phyloP scores from a whole-genome alignment of 2,329 filamentous ascomycete genomes.

The Exophiala lecanii-corni region DNA sequence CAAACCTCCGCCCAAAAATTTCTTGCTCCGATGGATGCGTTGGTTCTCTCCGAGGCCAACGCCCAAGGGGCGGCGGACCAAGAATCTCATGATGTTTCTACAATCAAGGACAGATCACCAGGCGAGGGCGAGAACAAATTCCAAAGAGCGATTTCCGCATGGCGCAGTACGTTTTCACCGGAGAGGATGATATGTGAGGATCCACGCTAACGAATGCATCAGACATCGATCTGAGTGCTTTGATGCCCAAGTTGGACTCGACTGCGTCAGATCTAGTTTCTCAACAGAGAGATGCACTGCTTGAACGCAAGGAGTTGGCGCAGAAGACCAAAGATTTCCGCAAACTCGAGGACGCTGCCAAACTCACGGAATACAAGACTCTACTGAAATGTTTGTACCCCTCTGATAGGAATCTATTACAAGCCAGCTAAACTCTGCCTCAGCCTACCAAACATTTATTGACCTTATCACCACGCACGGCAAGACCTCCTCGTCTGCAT shows the following conservation, averaged over 20 bases:
- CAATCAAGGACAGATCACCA: conserved; percentile 29
- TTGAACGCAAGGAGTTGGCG: conserved; percentile 94
- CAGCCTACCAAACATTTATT: conserved; percentile 95
- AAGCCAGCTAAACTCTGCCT: not conserved
- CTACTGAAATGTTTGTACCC: conserved; percentile 67
- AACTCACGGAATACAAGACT: conserved; percentile 82
- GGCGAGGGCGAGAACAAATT: conserved; percentile 79
- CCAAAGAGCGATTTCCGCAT: conserved; percentile 89
- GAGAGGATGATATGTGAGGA: conserved; percentile 1
- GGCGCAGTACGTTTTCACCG: conserved; percentile 68
- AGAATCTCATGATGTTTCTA: conserved; percentile 27
- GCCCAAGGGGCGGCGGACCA: conserved; percentile 31
- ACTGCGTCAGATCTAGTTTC: conserved; percentile 93
- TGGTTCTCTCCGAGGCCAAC: conserved; percentile 39
- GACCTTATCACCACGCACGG: conserved; percentile 94
- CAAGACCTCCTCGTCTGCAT: conserved; percentile 88
- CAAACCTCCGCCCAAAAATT: too few relatives aligned
- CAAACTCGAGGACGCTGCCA: conserved; percentile 83
- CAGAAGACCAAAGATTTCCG: conserved; percentile 98
- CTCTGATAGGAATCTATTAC: not conserved
- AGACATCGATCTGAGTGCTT: conserved; percentile 82
- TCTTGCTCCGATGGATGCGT: conserved; percentile 40
- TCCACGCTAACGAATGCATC: conserved; percentile 15
- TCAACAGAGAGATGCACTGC: conserved; percentile 90
- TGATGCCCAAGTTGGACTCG: conserved; percentile 81